phyloP scores from a whole-genome alignment of 1,284 basidiomycete genomes.

The Moniliophthora roreri region DNA sequence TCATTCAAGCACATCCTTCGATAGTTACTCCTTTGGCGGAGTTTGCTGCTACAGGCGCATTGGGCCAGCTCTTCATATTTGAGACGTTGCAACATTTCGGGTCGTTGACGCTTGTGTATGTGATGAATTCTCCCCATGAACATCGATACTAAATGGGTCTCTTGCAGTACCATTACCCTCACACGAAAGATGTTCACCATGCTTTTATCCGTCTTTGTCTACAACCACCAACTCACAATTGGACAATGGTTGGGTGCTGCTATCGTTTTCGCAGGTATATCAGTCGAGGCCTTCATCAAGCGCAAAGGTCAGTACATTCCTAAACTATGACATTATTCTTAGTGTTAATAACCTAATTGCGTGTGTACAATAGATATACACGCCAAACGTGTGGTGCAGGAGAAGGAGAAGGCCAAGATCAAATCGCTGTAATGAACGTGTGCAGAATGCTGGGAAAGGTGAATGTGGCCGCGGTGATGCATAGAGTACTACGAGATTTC shows the following conservation, averaged over 20 bases:
- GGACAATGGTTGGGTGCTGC: constrained; percentile 93
- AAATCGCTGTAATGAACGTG: constrained; percentile 59
- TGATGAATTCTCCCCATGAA: constrained; percentile 17
- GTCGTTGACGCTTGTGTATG: constrained; percentile 88
- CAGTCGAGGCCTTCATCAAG: constrained; percentile 89
- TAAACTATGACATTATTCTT: neutral
- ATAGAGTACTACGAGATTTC: constrained; percentile 34
- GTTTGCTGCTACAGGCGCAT: constrained; percentile 88
- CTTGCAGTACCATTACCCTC: constrained; percentile 81
- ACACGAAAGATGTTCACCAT: constrained; percentile 99
- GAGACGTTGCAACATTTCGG: constrained; percentile 97
- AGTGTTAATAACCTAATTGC: neutral
- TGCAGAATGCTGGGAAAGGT: constrained; percentile 9
- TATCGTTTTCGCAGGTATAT: constrained; percentile 93
- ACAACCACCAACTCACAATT: constrained; percentile 80
- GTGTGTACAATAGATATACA: constrained; percentile 59
- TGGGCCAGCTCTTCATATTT: constrained; percentile 98
- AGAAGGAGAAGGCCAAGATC: constrained; percentile 79
- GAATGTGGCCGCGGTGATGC: neutral
- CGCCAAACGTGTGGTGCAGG: constrained; percentile 73
- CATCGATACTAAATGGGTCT: constrained; percentile 1
- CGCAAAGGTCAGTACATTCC: constrained; percentile 59
- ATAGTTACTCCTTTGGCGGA: constrained; percentile 79
- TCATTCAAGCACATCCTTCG: constrained; percentile 79
- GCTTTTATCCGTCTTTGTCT: constrained; percentile 92